A percentile compares a stretch with the other conserved stretches of the same genome.
Evolutionary conservation across 257 asterid species (phyloP).

Genomic region (Penstemon newberryi): DNA sequence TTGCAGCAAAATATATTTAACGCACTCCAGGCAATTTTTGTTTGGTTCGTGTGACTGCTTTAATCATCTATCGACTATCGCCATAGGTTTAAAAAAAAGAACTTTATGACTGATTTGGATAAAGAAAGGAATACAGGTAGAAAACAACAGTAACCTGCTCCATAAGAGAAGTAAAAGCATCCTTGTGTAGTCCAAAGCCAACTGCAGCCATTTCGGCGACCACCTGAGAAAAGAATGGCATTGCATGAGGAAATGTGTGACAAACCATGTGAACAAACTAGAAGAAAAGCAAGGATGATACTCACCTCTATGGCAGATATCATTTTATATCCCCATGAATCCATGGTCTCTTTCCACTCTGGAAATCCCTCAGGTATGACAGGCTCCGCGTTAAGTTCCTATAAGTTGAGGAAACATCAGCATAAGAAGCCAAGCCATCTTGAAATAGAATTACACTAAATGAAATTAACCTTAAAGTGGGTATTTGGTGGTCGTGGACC

Average conservation of each 20-base stretch:
- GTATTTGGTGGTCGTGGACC: conserved; percentile 81
- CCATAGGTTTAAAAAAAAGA: background rate
- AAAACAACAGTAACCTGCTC: conserved; percentile 61
- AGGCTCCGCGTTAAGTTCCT: conserved; percentile 97
- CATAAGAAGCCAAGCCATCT: conserved; percentile 26
- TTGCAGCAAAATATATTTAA: conserved; percentile 4
- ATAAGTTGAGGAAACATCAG: conserved; percentile 27
- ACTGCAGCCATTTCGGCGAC: conserved; percentile 99
- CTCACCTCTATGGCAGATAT: conserved; percentile 82
- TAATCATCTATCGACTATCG: background rate
- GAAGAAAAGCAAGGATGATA: conserved; percentile 23
- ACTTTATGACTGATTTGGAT: conserved; percentile 15
- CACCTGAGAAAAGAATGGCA: conserved; percentile 46
- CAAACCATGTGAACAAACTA: conserved; percentile 13
- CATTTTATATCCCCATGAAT: conserved; percentile 94
- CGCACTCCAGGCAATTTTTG: background rate
- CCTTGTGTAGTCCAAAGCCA: conserved; percentile 90
- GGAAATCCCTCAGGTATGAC: conserved; percentile 95
- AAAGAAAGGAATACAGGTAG: conserved; percentile 14
- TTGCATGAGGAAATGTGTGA: conserved; percentile 20
- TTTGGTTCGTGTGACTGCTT: no score
- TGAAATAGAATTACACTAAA: conserved; percentile 16
- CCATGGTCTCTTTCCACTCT: conserved; percentile 90
- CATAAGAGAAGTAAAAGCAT: conserved; percentile 95
- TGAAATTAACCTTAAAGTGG: conserved; percentile 64